A percentile compares a stretch with the other conserved stretches of the same genome.
These are phyloP conservation scores for Anthracocystis walkeri DNA, from an alignment of 1,284 basidiomycete species.

Conservation along the genomic window DNA sequence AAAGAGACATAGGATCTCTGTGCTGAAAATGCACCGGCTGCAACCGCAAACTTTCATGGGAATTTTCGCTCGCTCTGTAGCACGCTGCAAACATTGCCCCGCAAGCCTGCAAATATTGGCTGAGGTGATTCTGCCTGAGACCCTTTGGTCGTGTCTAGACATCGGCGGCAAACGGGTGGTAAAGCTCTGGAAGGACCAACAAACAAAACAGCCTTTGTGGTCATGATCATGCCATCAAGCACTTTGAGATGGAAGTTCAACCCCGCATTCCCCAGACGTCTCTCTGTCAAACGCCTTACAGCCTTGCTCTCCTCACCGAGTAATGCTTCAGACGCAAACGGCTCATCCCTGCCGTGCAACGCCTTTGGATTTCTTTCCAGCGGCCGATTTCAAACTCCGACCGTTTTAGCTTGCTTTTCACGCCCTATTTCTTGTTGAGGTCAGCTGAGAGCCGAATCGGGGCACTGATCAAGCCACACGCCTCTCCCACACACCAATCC, in stretches of 20 bases:
- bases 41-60: constrained; percentile 25
- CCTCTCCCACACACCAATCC: neutral
- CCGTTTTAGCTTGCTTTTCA: neutral
- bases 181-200: no score
- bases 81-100: constrained; percentile 1
- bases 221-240: no score
- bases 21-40: constrained; percentile 2
- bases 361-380: neutral
- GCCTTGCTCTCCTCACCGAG: no score
- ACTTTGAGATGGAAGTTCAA: no score
- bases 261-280: no score
- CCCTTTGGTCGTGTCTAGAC: neutral
- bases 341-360: no score
- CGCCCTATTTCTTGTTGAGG: neutral
- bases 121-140: no score
- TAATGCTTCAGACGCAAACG: no score
- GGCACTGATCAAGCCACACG: no score
- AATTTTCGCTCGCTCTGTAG: neutral
- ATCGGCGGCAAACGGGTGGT: neutral
- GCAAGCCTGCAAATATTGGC: neutral
- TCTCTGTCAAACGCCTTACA: no score
- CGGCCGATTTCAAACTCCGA: constrained; percentile 2
- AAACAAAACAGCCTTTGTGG: no score
- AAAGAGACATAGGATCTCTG: neutral
- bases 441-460: constrained; percentile 4